Percentiles rank a stretch among this genome's conserved stretches.
phyloP scores from a whole-genome alignment of 75 land plant species.

The Picea sitchensis region DNA sequence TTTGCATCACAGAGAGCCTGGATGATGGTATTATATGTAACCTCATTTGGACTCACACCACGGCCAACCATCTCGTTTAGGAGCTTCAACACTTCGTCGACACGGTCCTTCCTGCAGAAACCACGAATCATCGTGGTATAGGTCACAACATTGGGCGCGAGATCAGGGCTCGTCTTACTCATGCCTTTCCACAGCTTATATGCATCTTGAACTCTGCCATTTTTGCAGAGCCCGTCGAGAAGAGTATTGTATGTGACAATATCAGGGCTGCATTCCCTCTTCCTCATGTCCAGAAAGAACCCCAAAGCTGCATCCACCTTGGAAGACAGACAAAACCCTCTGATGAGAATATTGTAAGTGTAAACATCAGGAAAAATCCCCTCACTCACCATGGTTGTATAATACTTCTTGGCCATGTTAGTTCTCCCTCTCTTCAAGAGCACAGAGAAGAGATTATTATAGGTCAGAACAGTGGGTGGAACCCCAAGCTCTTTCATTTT shows the following conservation, averaged over 20 bases:
- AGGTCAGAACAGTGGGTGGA: constrained; percentile 44
- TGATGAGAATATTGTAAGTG: constrained; percentile 80
- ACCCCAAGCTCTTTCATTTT: constrained; percentile 45
- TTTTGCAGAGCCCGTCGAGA: constrained; percentile 67
- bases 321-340: constrained; percentile 54
- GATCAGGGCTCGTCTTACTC: constrained; percentile 16
- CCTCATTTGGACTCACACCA: constrained; percentile 62
- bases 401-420: constrained; percentile 41
- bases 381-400: constrained; percentile 47
- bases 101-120: constrained; percentile 45
- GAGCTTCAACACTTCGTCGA: constrained; percentile 56
- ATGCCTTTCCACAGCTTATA: constrained; percentile 46
- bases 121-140: constrained; percentile 83
- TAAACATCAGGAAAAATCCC: constrained; percentile 53
- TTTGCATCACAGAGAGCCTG: constrained; percentile 66
- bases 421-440: constrained; percentile 54
- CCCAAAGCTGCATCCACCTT: constrained; percentile 43
- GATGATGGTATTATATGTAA: constrained; percentile 73
- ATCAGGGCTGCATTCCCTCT: constrained; percentile 40
- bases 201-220: constrained; percentile 43
- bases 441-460: constrained; percentile 33
- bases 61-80: constrained; percentile 62
- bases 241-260: constrained; percentile 58
- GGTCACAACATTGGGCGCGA: constrained; percentile 65
- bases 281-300: constrained; percentile 36